Conservation (phyloP, 2,329 filamentous ascomycete genomes). For the Fusarium sp. region DNA sequence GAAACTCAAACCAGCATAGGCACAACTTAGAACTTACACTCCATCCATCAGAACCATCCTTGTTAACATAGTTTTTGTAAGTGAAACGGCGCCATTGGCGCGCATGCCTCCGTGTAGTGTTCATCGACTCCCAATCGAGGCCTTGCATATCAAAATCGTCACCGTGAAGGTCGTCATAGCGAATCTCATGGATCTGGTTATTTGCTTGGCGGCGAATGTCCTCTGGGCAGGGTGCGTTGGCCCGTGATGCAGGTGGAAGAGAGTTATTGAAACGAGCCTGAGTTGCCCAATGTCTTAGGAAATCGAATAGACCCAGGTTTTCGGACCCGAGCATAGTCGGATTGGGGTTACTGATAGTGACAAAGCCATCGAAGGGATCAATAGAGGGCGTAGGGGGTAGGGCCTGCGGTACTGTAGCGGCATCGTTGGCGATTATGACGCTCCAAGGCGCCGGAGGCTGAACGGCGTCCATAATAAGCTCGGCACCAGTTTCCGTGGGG, state of each 20-base stretch:
- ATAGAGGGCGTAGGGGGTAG: neutral
- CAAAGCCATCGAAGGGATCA: conserved; percentile 22
- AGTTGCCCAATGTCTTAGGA: conserved; percentile 62
- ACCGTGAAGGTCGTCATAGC: conserved; percentile 62
- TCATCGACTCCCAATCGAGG: conserved; percentile 66
- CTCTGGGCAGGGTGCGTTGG: conserved; percentile 45
- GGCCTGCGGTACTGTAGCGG: conserved; percentile 1
- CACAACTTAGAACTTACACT: conserved; percentile 54
- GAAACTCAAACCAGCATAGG: neutral
- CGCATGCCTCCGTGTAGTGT: conserved; percentile 61
- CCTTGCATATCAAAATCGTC: conserved; percentile 69
- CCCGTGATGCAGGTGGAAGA: conserved; percentile 38
- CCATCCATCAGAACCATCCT: conserved; percentile 58
- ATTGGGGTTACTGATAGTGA: conserved; percentile 49
- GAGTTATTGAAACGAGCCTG: conserved; percentile 41
- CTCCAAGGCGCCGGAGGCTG: conserved; percentile 33
- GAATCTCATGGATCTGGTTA: conserved; percentile 39
- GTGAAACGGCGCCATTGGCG: conserved; percentile 58
- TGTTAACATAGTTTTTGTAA: conserved; percentile 70
- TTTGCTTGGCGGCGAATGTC: conserved; percentile 49
- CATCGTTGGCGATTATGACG: neutral
- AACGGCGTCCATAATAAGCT: conserved; percentile 32
- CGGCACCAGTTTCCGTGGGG: conserved; percentile 18
- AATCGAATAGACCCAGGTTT: conserved; percentile 62
- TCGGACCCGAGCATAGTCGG: conserved; percentile 57